Conservation (phyloP, 306 rosid genomes). For the Trifolium fragiferum region DNA sequence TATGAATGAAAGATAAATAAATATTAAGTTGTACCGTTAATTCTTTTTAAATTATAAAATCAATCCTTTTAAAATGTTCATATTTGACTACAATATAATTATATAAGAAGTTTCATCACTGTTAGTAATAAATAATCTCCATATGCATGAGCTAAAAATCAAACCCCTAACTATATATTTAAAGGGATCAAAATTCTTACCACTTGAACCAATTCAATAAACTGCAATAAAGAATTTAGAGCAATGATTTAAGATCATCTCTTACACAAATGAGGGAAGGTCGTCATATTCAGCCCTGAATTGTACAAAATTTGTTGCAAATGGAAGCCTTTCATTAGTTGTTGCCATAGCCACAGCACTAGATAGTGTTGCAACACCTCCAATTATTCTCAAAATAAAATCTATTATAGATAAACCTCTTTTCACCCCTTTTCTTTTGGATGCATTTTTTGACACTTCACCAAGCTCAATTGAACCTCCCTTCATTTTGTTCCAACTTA, state of each 20-base stretch:
- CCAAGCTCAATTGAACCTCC: constrained; percentile 39
- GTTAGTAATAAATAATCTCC: too few relatives aligned
- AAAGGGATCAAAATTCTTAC: too few relatives aligned
- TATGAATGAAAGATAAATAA: too few relatives aligned
- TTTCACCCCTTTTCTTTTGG: constrained; percentile 35
- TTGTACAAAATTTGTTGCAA: constrained; percentile 47
- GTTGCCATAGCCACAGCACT: constrained; percentile 53
- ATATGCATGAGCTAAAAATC: too few relatives aligned
- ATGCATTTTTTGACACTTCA: constrained; percentile 29
- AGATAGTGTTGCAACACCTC: constrained; percentile 47
- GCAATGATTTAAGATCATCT: neutral
- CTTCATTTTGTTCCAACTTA: constrained; percentile 31
- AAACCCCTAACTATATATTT: too few relatives aligned
- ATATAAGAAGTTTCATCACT: too few relatives aligned
- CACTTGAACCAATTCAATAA: too few relatives aligned
- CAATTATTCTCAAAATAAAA: constrained; percentile 50
- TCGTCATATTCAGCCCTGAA: constrained; percentile 58
- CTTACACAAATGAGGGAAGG: constrained; percentile 64
- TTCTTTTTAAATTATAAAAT: too few relatives aligned
- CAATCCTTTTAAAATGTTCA: too few relatives aligned
- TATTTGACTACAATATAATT: too few relatives aligned
- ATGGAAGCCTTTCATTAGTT: constrained; percentile 51
- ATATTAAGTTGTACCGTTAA: too few relatives aligned
- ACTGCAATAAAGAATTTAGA: too few relatives aligned
- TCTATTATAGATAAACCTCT: constrained; percentile 58